Conservation (phyloP, 352 stramenopile genomes). For the Pythium insidiosum region DNA sequence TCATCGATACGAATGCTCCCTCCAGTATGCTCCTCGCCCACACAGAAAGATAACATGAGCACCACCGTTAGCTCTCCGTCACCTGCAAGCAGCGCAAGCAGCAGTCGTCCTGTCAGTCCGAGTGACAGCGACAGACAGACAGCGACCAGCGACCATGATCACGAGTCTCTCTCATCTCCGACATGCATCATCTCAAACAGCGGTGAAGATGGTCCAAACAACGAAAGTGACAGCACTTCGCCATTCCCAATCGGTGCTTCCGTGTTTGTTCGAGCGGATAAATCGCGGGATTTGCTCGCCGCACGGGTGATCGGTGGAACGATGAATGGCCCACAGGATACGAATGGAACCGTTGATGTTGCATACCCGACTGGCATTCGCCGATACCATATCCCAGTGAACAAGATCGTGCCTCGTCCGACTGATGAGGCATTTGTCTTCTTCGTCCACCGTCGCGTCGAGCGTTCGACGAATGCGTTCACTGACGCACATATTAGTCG, state of each 20-base stretch:
- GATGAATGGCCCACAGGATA: constrained; percentile 23
- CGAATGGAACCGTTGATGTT: constrained; percentile 62
- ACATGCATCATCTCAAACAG: too few species aligned
- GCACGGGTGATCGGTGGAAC: constrained; percentile 60
- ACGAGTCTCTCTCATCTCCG: too few species aligned
- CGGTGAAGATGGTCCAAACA: not conserved
- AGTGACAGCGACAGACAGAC: too few species aligned
- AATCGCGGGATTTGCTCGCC: constrained; percentile 44
- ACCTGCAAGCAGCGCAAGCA: too few species aligned
- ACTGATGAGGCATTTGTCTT: constrained; percentile 60
- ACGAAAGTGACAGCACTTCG: not conserved
- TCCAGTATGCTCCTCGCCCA: too few species aligned
- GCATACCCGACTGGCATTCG: constrained; percentile 48
- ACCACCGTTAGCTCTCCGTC: too few species aligned
- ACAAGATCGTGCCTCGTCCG: constrained; percentile 42
- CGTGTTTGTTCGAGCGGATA: constrained; percentile 57
- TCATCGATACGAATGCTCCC: too few species aligned
- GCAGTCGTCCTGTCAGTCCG: too few species aligned
- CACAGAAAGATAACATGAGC: too few species aligned
- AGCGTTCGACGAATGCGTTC: constrained; percentile 73
- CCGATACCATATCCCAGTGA: constrained; percentile 50
- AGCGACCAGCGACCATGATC: too few species aligned
- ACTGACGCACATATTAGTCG: constrained; percentile 72
- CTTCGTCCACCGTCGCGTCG: constrained; percentile 79
- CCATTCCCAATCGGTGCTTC: constrained; percentile 38